Conservation (phyloP, 202 grass and related monocot species). For the Digitaria exilis region DNA sequence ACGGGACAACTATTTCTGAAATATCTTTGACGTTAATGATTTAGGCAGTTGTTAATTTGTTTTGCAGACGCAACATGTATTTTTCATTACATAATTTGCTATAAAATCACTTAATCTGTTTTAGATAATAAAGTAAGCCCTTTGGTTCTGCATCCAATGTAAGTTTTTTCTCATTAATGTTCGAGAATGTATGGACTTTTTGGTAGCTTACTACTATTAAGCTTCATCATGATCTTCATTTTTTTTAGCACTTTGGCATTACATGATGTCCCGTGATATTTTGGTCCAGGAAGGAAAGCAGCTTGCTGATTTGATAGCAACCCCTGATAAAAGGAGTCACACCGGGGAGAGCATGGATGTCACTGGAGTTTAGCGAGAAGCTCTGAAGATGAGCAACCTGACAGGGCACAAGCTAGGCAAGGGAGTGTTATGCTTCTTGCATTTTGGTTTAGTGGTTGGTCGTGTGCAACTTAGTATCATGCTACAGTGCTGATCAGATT, state of each 20-base stretch:
- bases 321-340: neutral
- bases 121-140: neutral
- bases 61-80: neutral
- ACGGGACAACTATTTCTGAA: neutral
- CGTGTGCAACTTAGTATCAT: neutral
- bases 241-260: neutral
- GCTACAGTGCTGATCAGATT: neutral
- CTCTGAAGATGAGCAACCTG: neutral
- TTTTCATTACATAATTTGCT: neutral
- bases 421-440: neutral
- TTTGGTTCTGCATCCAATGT: neutral
- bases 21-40: neutral
- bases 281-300: constrained; percentile 15
- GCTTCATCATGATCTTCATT: neutral
- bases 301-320: neutral
- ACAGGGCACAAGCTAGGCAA: neutral
- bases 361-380: neutral
- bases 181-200: neutral
- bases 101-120: neutral
- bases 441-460: neutral
- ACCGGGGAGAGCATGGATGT: neutral
- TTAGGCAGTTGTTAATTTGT: constrained; percentile 9
- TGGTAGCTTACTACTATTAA: neutral
- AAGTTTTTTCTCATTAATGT: neutral
- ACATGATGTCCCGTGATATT: neutral